Base-by-base conservation (phyloP, 169 alveolate species). In the Plasmodium vivax region DNA sequence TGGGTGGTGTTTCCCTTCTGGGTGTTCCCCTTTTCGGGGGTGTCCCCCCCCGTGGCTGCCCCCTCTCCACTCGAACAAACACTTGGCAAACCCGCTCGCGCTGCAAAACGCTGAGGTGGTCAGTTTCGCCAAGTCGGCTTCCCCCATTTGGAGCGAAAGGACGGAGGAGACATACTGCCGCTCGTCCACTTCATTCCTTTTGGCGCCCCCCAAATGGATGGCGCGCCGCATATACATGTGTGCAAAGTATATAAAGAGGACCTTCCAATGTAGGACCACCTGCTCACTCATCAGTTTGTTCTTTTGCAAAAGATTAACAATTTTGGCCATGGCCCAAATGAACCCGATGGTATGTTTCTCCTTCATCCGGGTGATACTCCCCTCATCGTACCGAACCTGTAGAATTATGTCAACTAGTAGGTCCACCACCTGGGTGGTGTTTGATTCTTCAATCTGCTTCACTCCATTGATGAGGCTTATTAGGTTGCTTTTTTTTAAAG, bases 271-370 rank as follows among this genome's bases (percentile, higher is more conserved):
- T 34, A 58, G 32, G 16, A 75, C 82, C 16, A 74, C 32, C 8
- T 74, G 30, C 8, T 41, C 19, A 19, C 45, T 27, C 58, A 87
- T 47, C 34, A 75, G 30, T 56, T 36, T 87, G 1, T 34, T 34
- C n/a, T 77, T 23, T 56, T 87, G 82, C 45, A 77, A 1, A 75
- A 27, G 71, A 43, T 87, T 87, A 54, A 87, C 77, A 23, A 34
- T 54, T 77, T 87, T 87, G 4, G 47, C 32, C 36, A 87, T 43
- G 2, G 93, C 41, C 93, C 93, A 87, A 54, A 87, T 3, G 82
- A 75, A 87, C 3, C 93, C 93, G 41, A 87, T 77, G 62, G 68
- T 51, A 47, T 77, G 81, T 77, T 87, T 87, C 77, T 87, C 75
- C 62, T 87, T 87, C 72, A 87, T 43, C n/a, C 32, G 9, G 68